Percentiles rank a stretch among this genome's conserved stretches.
Conservation (phyloP, 345 rosid species). For the Populus tremula region DNA sequence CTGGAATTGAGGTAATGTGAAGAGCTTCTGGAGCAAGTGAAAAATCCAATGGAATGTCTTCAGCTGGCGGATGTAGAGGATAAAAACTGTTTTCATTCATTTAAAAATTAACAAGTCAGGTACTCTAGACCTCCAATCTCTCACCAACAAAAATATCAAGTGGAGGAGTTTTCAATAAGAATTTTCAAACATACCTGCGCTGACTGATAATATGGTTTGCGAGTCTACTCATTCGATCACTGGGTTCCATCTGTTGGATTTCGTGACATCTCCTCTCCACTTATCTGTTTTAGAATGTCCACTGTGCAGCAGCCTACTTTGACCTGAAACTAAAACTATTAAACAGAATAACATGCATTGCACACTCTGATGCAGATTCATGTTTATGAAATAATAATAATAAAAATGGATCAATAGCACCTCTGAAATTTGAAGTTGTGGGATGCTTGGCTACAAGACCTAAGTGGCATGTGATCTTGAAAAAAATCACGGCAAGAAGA, state of each 20-base stretch:
- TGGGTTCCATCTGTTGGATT: conserved; percentile 55
- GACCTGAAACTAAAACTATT: conserved; percentile 51
- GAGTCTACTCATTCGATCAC: conserved; percentile 82
- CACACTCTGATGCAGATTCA: neutral
- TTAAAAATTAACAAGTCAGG: neutral
- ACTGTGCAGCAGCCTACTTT: conserved; percentile 85
- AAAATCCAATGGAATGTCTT: conserved; percentile 70
- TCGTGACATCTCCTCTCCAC: conserved; percentile 81
- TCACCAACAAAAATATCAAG: neutral
- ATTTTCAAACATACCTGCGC: conserved; percentile 44
- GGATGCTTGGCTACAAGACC: no score
- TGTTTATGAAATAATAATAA: neutral
- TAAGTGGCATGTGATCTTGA: no score
- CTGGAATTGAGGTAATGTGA: conserved; percentile 50
- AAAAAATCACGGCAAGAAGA: no score
- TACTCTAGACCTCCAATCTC: neutral
- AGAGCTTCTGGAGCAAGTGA: conserved; percentile 72
- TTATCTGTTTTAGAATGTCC: conserved; percentile 80
- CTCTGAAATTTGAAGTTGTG: no score
- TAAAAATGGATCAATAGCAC: neutral
- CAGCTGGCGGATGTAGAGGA: conserved; percentile 84
- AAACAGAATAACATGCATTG: conserved; percentile 2
- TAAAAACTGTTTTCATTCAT: conserved; percentile 58
- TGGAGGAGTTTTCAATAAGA: neutral
- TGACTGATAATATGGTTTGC: conserved; percentile 75